Conservation (phyloP, 108 stramenopile species). For the Skeletonema grethae region DNA sequence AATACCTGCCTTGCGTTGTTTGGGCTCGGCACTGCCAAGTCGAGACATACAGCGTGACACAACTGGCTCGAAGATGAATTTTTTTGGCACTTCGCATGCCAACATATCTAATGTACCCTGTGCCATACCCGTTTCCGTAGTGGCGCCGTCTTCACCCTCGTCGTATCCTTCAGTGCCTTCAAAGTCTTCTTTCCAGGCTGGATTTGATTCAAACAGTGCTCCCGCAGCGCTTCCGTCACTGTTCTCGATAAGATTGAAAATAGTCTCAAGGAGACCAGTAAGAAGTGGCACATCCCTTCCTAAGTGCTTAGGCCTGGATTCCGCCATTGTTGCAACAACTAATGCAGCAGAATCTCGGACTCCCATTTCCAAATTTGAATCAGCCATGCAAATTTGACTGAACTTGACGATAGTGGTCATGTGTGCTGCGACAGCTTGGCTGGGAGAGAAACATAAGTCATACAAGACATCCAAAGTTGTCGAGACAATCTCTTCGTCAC, state of each 20-base stretch:
- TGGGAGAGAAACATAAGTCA: slow-evolving; percentile 79
- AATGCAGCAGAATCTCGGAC: slow-evolving; percentile 88
- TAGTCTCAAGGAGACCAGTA: slow-evolving; percentile 68
- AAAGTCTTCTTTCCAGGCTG: slow-evolving; percentile 82
- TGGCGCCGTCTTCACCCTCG: slow-evolving; percentile 69
- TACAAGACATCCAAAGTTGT: slow-evolving; percentile 89
- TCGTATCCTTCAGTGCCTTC: slow-evolving; percentile 70
- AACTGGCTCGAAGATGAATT: slow-evolving; percentile 90
- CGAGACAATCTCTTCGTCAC: slow-evolving; percentile 81
- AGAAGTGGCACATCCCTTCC: slow-evolving; percentile 81
- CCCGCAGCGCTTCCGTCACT: slow-evolving; percentile 91
- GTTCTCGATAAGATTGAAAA: slow-evolving; percentile 89
- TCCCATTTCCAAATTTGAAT: slow-evolving; percentile 77
- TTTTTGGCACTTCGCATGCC: slow-evolving; percentile 95
- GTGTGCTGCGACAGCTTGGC: slow-evolving; percentile 54
- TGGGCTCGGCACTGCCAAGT: slow-evolving; percentile 67
- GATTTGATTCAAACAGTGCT: slow-evolving; percentile 92
- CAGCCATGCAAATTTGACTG: slow-evolving; percentile 64
- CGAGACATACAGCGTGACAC: slow-evolving; percentile 86
- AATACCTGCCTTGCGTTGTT: slow-evolving; percentile 94
- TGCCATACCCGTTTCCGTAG: slow-evolving; percentile 93
- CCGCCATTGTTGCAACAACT: slow-evolving; percentile 92
- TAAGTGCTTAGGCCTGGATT: slow-evolving; percentile 91
- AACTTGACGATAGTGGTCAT: slow-evolving; percentile 74
- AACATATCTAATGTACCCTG: slow-evolving; percentile 95